These are phyloP conservation scores for Gonium pectorale DNA, from an alignment of 139 green algal genomes.

Conservation along the genomic window DNA sequence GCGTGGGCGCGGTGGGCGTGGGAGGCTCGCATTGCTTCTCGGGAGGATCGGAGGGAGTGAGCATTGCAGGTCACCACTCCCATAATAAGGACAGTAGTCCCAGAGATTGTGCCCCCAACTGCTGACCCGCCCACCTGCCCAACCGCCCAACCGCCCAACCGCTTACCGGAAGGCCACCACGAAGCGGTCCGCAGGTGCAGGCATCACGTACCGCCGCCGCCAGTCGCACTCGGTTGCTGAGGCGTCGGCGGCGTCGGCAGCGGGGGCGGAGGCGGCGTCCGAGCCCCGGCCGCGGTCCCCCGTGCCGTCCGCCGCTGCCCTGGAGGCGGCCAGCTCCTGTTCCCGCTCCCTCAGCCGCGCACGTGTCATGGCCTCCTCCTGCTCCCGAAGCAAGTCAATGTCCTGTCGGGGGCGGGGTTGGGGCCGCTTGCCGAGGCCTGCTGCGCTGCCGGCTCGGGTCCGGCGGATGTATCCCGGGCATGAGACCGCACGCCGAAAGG, in stretches of 20 bases:
- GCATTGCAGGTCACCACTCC: no score
- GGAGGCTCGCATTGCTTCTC: no score
- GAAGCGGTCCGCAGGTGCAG: conserved; percentile 23
- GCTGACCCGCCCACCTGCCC: not conserved
- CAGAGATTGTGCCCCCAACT: no score
- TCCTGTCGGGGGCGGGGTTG: not conserved
- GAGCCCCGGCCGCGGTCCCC: not conserved
- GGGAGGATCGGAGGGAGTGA: no score
- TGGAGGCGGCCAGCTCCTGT: not conserved
- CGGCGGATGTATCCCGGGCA: no score
- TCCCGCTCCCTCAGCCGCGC: not conserved
- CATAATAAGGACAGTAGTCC: no score
- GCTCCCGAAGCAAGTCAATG: conserved; percentile 34
- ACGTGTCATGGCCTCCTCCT: conserved; percentile 1
- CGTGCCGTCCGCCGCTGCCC: not conserved
- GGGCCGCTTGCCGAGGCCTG: no score
- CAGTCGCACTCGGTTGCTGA: not conserved
- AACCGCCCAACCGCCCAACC: not conserved
- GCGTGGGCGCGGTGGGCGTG: no score
- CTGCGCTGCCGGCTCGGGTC: no score
- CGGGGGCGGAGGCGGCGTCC: not conserved
- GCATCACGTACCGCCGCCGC: conserved; percentile 16
- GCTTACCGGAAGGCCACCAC: conserved; percentile 16
- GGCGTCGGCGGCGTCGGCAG: not conserved
- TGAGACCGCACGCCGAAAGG: no score